Percentiles rank a stretch among this genome's conserved stretches.
Conservation (phyloP, 2,329 filamentous ascomycete genomes). For the Ascochyta rabiei region DNA sequence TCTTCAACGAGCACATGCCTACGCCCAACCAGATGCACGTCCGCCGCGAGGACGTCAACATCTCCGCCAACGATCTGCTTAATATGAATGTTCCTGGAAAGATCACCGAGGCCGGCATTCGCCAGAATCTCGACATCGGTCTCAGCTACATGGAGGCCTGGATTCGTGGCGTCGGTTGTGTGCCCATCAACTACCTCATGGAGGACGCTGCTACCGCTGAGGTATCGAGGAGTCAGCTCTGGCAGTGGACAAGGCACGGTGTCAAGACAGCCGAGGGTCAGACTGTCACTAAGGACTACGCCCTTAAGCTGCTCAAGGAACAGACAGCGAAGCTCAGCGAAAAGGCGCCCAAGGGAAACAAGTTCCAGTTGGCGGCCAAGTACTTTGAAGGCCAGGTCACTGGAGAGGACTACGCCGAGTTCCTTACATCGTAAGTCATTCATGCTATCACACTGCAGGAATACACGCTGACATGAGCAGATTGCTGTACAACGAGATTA, state of each 20-base stretch:
- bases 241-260: slow-evolving; percentile 87
- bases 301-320: slow-evolving; percentile 84
- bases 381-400: slow-evolving; percentile 95
- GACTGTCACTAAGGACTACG: slow-evolving; percentile 90
- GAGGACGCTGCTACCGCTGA: slow-evolving; percentile 98
- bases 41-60: slow-evolving; percentile 85
- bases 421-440: slow-evolving; percentile 76
- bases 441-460: background rate
- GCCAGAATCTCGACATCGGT: slow-evolving; percentile 97
- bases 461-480: slow-evolving; percentile 52
- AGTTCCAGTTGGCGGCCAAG: slow-evolving; percentile 86
- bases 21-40: slow-evolving; percentile 95
- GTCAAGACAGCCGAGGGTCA: slow-evolving; percentile 84
- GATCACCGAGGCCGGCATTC: slow-evolving; percentile 92
- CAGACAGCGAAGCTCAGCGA: slow-evolving; percentile 75
- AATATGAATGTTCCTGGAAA: slow-evolving; percentile 97
- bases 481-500: slow-evolving; percentile 87
- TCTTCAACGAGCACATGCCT: slow-evolving; percentile 99
- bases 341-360: slow-evolving; percentile 85
- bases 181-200: slow-evolving; percentile 98
- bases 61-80: slow-evolving; percentile 86
- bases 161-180: slow-evolving; percentile 92
- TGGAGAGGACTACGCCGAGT: slow-evolving; percentile 96
- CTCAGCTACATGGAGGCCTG: slow-evolving; percentile 99
- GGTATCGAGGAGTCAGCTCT: slow-evolving; percentile 90